These are phyloP conservation scores for Parasarocladium wereldwijsianum DNA, from an alignment of 2,329 filamentous ascomycete genomes.

Conservation along the genomic window DNA sequence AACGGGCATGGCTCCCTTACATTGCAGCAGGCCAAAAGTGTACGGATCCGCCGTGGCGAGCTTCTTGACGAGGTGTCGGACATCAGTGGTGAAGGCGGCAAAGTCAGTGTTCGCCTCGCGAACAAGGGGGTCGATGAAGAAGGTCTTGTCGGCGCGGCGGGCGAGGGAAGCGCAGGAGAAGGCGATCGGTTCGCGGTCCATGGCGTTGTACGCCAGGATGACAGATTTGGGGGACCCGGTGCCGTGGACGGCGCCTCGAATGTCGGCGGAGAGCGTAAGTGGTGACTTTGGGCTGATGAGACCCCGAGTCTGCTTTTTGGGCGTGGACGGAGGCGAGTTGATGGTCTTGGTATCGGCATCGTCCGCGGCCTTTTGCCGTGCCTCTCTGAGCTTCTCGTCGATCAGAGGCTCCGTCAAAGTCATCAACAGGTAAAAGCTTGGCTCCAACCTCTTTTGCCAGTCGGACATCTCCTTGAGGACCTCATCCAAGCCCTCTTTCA, in stretches of 20 bases:
- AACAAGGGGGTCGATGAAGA: constrained; percentile 1
- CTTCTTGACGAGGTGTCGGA: constrained; percentile 1
- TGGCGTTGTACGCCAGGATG: not conserved
- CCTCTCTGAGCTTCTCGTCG: constrained; percentile 4
- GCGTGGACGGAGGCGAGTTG: not conserved
- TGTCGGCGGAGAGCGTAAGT: not conserved
- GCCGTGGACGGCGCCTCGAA: not conserved
- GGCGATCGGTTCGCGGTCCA: not conserved
- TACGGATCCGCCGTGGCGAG: constrained; percentile 2
- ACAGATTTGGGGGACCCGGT: not conserved
- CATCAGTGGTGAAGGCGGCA: not conserved
- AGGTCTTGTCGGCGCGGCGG: not conserved
- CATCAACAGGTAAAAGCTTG: constrained; percentile 3
- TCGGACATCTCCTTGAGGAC: constrained; percentile 1
- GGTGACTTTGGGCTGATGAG: not conserved
- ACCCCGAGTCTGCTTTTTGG: not conserved
- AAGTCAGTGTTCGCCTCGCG: not conserved
- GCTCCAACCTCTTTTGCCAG: constrained; percentile 4
- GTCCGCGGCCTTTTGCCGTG: not conserved
- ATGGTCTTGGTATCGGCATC: not conserved
- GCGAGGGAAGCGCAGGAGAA: constrained; percentile 1
- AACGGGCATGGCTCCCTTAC: constrained; percentile 2
- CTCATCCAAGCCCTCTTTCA: constrained; percentile 4
- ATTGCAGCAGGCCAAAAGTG: constrained; percentile 4
- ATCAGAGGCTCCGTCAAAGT: constrained; percentile 3